phyloP scores from a whole-genome alignment of 2,329 filamentous ascomycete species.

The Sclerotinia borealis region DNA sequence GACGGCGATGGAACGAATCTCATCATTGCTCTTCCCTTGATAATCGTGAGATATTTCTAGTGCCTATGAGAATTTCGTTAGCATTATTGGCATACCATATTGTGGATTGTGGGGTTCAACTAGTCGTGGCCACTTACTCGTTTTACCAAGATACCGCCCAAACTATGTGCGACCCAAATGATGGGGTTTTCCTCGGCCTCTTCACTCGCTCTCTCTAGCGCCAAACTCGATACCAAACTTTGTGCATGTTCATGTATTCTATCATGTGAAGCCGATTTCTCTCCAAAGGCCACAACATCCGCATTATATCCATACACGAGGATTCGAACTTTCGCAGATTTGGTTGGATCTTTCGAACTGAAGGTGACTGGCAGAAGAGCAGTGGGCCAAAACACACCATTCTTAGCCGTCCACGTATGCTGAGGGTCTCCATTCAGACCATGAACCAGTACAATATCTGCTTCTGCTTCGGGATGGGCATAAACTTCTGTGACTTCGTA shows the following conservation, averaged over 20 bases:
- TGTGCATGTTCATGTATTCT: slow-evolving; percentile 67
- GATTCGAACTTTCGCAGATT: slow-evolving; percentile 52
- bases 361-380: slow-evolving; percentile 60
- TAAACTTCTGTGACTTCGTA: slow-evolving; percentile 56
- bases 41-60: slow-evolving; percentile 62
- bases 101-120: neutral
- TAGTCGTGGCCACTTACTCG: slow-evolving; percentile 30
- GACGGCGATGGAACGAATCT: slow-evolving; percentile 62
- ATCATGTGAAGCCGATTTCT: slow-evolving; percentile 46
- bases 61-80: slow-evolving; percentile 32
- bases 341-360: slow-evolving; percentile 27
- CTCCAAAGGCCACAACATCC: slow-evolving; percentile 46
- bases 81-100: neutral
- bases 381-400: slow-evolving; percentile 60
- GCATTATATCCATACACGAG: slow-evolving; percentile 72
- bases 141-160: slow-evolving; percentile 69
- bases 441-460: slow-evolving; percentile 65
- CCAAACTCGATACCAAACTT: slow-evolving; percentile 56
- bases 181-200: slow-evolving; percentile 57
- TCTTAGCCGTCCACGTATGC: slow-evolving; percentile 53
- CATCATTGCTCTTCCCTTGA: slow-evolving; percentile 52
- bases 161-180: slow-evolving; percentile 69
- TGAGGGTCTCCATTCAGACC: slow-evolving; percentile 61
- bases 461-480: slow-evolving; percentile 51
- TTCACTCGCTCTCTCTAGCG: slow-evolving; percentile 54